Conservation (phyloP, 345 rosid genomes). For the Turnera subulata region DNA sequence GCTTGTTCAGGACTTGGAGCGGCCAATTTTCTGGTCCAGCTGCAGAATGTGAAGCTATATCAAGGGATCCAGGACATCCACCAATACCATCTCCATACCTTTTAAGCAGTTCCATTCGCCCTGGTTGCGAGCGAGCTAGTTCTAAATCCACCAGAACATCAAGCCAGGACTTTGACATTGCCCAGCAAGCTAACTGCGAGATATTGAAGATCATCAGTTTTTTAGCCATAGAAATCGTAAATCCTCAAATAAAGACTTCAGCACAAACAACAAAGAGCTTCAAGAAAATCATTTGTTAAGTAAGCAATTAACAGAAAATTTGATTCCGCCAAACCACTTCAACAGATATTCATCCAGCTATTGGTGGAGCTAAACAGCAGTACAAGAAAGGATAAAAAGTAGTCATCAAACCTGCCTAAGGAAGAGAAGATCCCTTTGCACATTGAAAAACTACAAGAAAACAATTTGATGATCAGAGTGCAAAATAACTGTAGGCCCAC, state of each 20-base stretch:
- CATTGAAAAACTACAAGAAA: too few species aligned
- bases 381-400: too few species aligned
- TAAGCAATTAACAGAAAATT: too few species aligned
- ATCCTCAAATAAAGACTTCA: neutral
- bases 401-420: too few species aligned
- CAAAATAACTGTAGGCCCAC: too few species aligned
- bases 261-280: neutral
- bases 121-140: constrained; percentile 63
- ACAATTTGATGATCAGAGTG: too few species aligned
- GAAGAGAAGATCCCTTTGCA: too few species aligned
- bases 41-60: constrained; percentile 40
- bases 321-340: too few species aligned
- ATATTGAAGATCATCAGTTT: neutral
- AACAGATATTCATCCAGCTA: too few species aligned
- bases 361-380: too few species aligned
- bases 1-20: constrained; percentile 79
- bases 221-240: neutral
- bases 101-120: constrained; percentile 59
- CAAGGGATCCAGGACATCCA: constrained; percentile 56
- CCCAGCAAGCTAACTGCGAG: constrained; percentile 97
- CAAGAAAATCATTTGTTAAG: neutral
- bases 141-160: constrained; percentile 91
- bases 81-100: constrained; percentile 46
- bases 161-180: constrained; percentile 97
- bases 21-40: constrained; percentile 89